These are phyloP conservation scores for Alnus rubra DNA, from an alignment of 306 rosid genomes.

Conservation along the genomic window DNA sequence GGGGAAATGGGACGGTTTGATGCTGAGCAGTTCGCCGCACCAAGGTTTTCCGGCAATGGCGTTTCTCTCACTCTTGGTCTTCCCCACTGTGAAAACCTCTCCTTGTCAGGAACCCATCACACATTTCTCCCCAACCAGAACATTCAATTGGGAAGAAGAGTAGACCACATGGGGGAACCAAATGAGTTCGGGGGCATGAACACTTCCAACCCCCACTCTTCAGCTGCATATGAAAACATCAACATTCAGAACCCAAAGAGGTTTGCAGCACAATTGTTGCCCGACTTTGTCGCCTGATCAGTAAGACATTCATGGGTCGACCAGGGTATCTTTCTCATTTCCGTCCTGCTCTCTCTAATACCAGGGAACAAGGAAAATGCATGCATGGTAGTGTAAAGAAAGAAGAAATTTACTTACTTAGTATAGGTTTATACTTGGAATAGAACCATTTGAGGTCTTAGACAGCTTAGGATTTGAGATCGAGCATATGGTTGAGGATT, in stretches of 20 bases:
- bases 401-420: conserved; percentile 50
- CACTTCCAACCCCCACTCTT: conserved; percentile 63
- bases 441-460: conserved; percentile 69
- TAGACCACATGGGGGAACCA: conserved; percentile 58
- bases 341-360: conserved; percentile 34
- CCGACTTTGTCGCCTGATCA: conserved; percentile 74
- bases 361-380: conserved; percentile 43
- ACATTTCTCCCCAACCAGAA: conserved; percentile 64
- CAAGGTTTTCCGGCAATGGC: conserved; percentile 80
- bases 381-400: conserved; percentile 77
- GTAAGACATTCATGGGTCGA: conserved; percentile 19
- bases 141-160: conserved; percentile 74
- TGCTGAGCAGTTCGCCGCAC: conserved; percentile 65
- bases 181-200: conserved; percentile 63
- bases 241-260: conserved; percentile 90
- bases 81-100: conserved; percentile 74
- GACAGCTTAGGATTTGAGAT: conserved; percentile 68
- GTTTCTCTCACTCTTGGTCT: conserved; percentile 95
- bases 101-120: conserved; percentile 71
- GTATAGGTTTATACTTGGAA: conserved; percentile 80
- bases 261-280: conserved; percentile 86
- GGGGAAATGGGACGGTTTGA: conserved; percentile 83
- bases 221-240: conserved; percentile 74
- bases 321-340: conserved; percentile 27
- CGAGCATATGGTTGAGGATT: conserved; percentile 72